phyloP scores from a whole-genome alignment of 2,329 filamentous ascomycete genomes.

The Pseudopithomyces maydicus region DNA sequence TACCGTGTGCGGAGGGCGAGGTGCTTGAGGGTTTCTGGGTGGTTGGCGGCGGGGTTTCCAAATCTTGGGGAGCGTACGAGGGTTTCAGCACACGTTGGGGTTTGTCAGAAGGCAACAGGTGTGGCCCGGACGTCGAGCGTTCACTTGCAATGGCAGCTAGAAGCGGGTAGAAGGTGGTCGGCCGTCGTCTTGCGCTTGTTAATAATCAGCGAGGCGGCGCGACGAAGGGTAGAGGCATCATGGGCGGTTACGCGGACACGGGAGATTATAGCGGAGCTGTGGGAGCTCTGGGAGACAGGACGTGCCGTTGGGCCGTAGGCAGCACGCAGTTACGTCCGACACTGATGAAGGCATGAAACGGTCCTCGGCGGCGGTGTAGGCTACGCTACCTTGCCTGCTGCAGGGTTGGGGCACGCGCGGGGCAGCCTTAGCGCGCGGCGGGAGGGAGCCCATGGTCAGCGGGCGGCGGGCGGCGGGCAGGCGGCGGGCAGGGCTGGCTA shows the following conservation, averaged over 20 bases:
- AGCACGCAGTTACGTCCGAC: slow-evolving; percentile 2
- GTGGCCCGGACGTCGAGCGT: neutral
- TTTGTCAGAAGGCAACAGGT: slow-evolving; percentile 8
- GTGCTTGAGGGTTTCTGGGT: slow-evolving; percentile 11
- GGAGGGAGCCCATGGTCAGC: neutral
- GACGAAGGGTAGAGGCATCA: slow-evolving; percentile 16
- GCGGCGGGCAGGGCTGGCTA: neutral
- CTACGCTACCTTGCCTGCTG: neutral
- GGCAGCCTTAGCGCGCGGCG: neutral
- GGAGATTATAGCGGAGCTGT: slow-evolving; percentile 18
- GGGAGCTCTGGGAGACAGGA: neutral
- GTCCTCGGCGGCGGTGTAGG: slow-evolving; percentile 8
- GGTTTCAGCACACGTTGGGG: slow-evolving; percentile 21
- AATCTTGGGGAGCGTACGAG: slow-evolving; percentile 22
- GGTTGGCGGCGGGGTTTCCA: slow-evolving; percentile 24
- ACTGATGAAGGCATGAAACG: slow-evolving; percentile 5
- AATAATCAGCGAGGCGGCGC: slow-evolving; percentile 26
- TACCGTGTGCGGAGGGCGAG: slow-evolving; percentile 31
- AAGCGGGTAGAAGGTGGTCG: slow-evolving; percentile 37
- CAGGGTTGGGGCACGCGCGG: neutral
- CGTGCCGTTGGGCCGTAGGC: slow-evolving; percentile 21
- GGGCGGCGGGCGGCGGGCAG: neutral
- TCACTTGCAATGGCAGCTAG: slow-evolving; percentile 13
- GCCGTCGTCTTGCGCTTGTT: slow-evolving; percentile 18
- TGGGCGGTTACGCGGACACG: slow-evolving; percentile 6